A percentile compares a stretch with the other conserved stretches of the same genome.
These are phyloP conservation scores for Podospora appendiculata DNA, from an alignment of 495 filamentous ascomycete genomes.

Conservation along the genomic window DNA sequence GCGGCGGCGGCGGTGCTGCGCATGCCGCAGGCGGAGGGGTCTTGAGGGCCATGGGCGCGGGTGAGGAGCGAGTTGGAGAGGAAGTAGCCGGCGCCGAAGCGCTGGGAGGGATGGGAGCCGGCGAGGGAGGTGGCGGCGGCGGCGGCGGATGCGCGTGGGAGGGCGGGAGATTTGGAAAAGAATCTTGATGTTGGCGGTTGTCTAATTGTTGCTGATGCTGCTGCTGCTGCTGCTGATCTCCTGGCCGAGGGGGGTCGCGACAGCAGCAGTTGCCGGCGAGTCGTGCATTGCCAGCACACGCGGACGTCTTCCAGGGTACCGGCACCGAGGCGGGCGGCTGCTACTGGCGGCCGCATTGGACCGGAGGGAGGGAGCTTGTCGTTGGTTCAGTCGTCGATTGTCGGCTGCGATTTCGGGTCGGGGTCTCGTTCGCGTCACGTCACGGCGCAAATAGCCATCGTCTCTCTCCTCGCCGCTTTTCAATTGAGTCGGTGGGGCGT, in stretches of 20 bases:
- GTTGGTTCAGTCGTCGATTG: neutral
- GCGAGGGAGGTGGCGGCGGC: conserved; percentile 1
- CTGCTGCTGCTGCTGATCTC: neutral
- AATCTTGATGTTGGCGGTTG: neutral
- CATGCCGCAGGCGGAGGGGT: neutral
- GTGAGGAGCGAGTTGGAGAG: conserved; percentile 29
- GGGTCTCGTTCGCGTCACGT: conserved; percentile 14
- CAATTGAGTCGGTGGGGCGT: too few species aligned
- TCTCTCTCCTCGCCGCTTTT: conserved; percentile 3
- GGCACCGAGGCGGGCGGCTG: conserved; percentile 14
- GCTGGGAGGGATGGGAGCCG: conserved; percentile 3
- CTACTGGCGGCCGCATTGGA: conserved; percentile 24
- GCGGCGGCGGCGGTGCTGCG: neutral
- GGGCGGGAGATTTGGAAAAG: conserved; percentile 13
- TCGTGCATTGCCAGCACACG: conserved; percentile 22
- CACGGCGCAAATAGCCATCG: conserved; percentile 24
- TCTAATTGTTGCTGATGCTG: neutral
- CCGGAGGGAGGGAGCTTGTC: neutral
- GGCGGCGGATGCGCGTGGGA: neutral
- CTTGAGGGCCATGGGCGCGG: conserved; percentile 16
- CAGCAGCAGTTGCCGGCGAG: conserved; percentile 11
- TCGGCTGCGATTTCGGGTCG: neutral
- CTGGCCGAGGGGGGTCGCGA: neutral
- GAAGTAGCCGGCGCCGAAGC: conserved; percentile 32
- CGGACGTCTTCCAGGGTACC: conserved; percentile 16